Evolutionary conservation across 208 protist genomes (phyloP), one percentile per base, ranked within the genome.

Genomic region (Trypanosoma melophagium): DNA sequence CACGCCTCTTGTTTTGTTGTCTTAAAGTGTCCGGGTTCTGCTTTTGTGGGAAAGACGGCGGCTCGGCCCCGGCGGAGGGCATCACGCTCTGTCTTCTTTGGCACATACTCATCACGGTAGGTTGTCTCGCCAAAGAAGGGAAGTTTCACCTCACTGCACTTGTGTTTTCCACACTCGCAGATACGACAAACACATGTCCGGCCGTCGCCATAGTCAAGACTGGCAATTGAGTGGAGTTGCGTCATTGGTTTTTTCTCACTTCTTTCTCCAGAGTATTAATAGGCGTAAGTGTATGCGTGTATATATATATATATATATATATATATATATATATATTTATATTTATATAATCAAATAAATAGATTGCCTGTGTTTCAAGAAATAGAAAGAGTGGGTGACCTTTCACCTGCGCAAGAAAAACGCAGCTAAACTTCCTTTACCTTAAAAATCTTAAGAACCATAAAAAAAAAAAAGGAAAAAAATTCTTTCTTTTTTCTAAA

Each of bases 1-100:
- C 83, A 86, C n/a, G 90, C 90, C 70, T 89, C 84, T 77, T 95
- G 87, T 60, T 95, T 92, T 19, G 87, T 95, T 7, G 90, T 95
- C 62, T 92, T 91, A 69, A 90, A 95, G 74, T 95, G 90, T 31
- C 83, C 87, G 19, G 87, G 87, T 63, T 92, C 86, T 50, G 87
- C 87, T 62, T 92, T 93, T 21, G 77, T 84, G 35, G 84, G 83
- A 41, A 89, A 82, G n/a, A 89, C 76, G 9, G 78, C 68, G 17
- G 67, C 75, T 24, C 76, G 83, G 0, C 45, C 53, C 28, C 66
- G 75, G 60, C 80, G 78, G 41, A 73, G 60, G 3, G 73, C 74
- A 28, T 90, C 84, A 4, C 76, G 80, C 54, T 90, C 87, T 0
- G 79, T 59, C 54, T 53, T 67, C 83, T 95, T 95, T 38, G 87